Evolutionary conservation across 345 rosid genomes (phyloP).

Genomic region (Schrenkiella parvula): DNA sequence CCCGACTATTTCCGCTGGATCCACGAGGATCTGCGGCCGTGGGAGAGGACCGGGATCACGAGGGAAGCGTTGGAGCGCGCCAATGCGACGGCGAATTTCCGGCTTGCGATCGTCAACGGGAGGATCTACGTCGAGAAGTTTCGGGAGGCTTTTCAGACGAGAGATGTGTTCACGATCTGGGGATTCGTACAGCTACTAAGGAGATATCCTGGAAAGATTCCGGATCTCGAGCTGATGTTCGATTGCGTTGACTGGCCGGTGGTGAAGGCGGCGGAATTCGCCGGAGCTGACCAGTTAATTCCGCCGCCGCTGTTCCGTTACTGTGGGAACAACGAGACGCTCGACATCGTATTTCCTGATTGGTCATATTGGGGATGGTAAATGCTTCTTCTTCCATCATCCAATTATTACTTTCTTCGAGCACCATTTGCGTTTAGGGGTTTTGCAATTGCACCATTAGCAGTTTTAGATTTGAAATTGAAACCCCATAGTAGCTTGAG

Average conservation of each 20-base stretch:
- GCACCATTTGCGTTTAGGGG: background rate
- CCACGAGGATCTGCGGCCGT: slow-evolving; percentile 65
- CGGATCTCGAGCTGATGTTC: slow-evolving; percentile 83
- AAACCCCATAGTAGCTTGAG: background rate
- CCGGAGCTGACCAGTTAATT: slow-evolving; percentile 38
- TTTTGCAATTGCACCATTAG: background rate
- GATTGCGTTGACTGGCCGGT: slow-evolving; percentile 81
- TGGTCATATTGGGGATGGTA: slow-evolving; percentile 99
- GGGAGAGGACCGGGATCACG: slow-evolving; percentile 57
- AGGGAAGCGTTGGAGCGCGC: slow-evolving; percentile 63
- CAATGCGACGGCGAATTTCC: slow-evolving; percentile 51
- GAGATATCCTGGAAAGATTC: slow-evolving; percentile 67
- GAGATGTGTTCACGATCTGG: slow-evolving; percentile 87
- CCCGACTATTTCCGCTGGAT: slow-evolving; percentile 73
- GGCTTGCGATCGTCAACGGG: slow-evolving; percentile 54
- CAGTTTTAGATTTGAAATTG: background rate
- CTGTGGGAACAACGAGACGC: slow-evolving; percentile 51
- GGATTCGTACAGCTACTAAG: slow-evolving; percentile 80
- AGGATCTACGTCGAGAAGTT: slow-evolving; percentile 55
- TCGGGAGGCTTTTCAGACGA: slow-evolving; percentile 53
- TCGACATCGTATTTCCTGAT: slow-evolving; percentile 75
- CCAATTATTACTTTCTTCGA: background rate
- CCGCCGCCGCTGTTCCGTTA: slow-evolving; percentile 77
- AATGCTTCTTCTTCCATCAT: background rate
- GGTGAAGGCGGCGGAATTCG: slow-evolving; percentile 25